These are phyloP conservation scores for Dioscorea alata DNA, from an alignment of 106 monocot species.

Conservation along the genomic window DNA sequence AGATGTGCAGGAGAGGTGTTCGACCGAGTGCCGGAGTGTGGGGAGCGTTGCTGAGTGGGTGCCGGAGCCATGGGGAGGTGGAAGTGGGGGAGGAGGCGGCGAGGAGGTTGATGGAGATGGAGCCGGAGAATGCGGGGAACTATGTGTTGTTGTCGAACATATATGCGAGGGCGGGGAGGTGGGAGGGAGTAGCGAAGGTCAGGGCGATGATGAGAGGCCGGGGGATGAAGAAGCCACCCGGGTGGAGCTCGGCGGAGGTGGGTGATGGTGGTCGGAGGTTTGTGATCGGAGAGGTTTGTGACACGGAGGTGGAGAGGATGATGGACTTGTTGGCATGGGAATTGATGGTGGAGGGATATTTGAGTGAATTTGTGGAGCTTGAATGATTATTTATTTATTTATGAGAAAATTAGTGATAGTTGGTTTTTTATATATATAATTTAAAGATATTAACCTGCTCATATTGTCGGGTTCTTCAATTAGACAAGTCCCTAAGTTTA, in stretches of 20 bases:
- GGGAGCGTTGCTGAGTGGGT: conserved; percentile 2
- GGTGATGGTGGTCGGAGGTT: too few species aligned
- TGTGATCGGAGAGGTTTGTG: too few species aligned
- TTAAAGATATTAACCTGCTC: too few species aligned
- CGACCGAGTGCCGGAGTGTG: not conserved
- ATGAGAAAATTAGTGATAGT: too few species aligned
- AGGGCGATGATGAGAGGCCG: conserved; percentile 6
- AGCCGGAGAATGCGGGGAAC: not conserved
- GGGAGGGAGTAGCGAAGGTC: conserved; percentile 2
- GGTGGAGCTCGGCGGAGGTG: conserved; percentile 10
- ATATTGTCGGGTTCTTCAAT: too few species aligned
- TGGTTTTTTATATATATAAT: too few species aligned
- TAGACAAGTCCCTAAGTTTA: too few species aligned
- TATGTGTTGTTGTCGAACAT: conserved; percentile 18
- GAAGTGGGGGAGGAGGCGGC: conserved; percentile 1
- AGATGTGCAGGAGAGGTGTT: not conserved
- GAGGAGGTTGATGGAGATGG: not conserved
- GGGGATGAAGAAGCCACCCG: conserved; percentile 4
- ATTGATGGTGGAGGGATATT: too few species aligned
- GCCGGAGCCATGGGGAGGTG: conserved; percentile 1
- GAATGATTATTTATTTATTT: too few species aligned
- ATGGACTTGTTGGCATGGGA: too few species aligned
- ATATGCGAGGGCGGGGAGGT: not conserved
- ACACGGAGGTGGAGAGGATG: too few species aligned
- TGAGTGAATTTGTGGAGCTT: too few species aligned